These are phyloP conservation scores for Aspergillus pseudoviridinutans DNA, from an alignment of 2,329 filamentous ascomycete genomes.

Conservation along the genomic window DNA sequence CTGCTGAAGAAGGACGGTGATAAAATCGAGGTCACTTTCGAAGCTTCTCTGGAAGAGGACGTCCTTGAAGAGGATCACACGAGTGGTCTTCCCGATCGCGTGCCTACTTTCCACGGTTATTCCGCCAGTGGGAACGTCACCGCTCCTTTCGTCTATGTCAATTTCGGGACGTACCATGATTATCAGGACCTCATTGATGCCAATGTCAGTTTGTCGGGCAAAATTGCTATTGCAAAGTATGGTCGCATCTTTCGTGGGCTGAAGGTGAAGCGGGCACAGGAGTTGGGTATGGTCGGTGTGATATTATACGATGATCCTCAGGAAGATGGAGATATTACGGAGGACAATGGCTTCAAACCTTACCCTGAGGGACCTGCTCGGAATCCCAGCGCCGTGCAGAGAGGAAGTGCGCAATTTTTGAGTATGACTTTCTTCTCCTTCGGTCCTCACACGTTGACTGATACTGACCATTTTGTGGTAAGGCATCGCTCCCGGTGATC, in stretches of 20 bases:
- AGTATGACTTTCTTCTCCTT: constrained; percentile 48
- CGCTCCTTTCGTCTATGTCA: constrained; percentile 79
- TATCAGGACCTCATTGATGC: constrained; percentile 75
- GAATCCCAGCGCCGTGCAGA: constrained; percentile 82
- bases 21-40: constrained; percentile 60
- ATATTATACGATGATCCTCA: constrained; percentile 86
- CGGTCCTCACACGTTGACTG: neutral
- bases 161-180: constrained; percentile 83
- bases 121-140: constrained; percentile 91
- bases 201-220: constrained; percentile 72
- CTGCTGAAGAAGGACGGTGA: constrained; percentile 51
- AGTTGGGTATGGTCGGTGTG: constrained; percentile 81
- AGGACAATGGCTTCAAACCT: constrained; percentile 70
- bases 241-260: constrained; percentile 82
- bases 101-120: constrained; percentile 94
- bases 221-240: constrained; percentile 84
- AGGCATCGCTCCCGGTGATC: constrained; percentile 64
- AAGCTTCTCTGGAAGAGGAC: constrained; percentile 80
- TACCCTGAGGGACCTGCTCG: constrained; percentile 87
- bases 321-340: constrained; percentile 77
- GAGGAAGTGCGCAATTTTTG: constrained; percentile 80
- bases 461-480: constrained; percentile 1
- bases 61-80: constrained; percentile 79
- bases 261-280: constrained; percentile 88
- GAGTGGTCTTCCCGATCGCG: constrained; percentile 63